Evolutionary conservation across 495 filamentous ascomycete species (phyloP).

Genomic region (Penicillium crystallinum): DNA sequence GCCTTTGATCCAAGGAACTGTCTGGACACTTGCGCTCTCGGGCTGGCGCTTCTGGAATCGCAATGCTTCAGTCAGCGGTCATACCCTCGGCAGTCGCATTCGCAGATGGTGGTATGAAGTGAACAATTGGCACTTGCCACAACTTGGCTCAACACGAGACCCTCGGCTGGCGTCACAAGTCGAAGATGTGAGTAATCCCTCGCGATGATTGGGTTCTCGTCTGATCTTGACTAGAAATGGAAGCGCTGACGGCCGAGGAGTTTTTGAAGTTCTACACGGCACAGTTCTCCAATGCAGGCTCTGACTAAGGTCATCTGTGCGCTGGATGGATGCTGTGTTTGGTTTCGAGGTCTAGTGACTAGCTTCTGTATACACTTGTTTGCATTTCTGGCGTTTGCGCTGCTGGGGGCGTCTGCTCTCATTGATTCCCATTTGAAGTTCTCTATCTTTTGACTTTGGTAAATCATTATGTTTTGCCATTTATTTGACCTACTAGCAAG

Average conservation of each 20-base stretch:
- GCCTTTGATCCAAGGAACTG: conserved; percentile 72
- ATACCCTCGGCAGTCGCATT: conserved; percentile 61
- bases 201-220: not conserved
- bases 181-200: conserved; percentile 42
- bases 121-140: conserved; percentile 73
- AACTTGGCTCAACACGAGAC: conserved; percentile 19
- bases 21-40: conserved; percentile 73
- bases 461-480: not conserved
- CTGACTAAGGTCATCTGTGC: conserved; percentile 19
- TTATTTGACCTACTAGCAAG: not conserved
- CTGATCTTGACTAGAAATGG: conserved; percentile 2
- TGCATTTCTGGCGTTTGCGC: conserved; percentile 25
- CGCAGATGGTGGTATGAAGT: conserved; percentile 88
- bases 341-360: not conserved
- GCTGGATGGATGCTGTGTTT: not conserved
- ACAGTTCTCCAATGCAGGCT: conserved; percentile 38
- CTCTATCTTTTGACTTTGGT: not conserved
- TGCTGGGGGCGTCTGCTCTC: conserved; percentile 6
- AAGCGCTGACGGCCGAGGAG: conserved; percentile 34
- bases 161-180: conserved; percentile 36
- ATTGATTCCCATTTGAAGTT: conserved; percentile 13
- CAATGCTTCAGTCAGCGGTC: conserved; percentile 62
- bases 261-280: conserved; percentile 43
- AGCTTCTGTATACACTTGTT: conserved; percentile 9
- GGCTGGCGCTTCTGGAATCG: conserved; percentile 85